A percentile compares a stretch with the other conserved stretches of the same genome.
phyloP scores from a whole-genome alignment of 2,329 filamentous ascomycete species.

The Endoconidiophora laricicola region DNA sequence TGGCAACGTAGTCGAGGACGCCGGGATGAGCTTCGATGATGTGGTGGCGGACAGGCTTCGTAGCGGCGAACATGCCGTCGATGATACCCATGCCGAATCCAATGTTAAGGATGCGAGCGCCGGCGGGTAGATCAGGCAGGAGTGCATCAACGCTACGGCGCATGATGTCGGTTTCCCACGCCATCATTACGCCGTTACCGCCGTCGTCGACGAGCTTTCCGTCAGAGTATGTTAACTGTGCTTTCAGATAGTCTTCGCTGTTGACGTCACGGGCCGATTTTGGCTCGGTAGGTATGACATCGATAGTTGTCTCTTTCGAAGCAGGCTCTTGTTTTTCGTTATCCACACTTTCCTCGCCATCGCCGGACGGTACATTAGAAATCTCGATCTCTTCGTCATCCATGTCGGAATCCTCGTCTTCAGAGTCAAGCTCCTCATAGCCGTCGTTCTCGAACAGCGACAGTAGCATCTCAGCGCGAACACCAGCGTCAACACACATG shows the following conservation, averaged over 20 bases:
- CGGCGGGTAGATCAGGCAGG: constrained; percentile 28
- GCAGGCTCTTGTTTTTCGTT: constrained; percentile 21
- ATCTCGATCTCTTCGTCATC: constrained; percentile 19
- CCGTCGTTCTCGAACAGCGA: constrained; percentile 51
- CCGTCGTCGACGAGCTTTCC: constrained; percentile 56
- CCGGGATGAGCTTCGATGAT: constrained; percentile 74
- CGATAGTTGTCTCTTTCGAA: constrained; percentile 18
- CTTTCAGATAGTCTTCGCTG: constrained; percentile 52
- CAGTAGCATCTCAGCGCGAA: constrained; percentile 76
- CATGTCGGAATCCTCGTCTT: constrained; percentile 27
- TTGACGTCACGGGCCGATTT: constrained; percentile 32
- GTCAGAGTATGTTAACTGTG: constrained; percentile 45
- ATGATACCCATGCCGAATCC: constrained; percentile 88
- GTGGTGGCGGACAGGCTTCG: constrained; percentile 54
- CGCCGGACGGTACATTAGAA: constrained; percentile 18
- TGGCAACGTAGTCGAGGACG: constrained; percentile 48
- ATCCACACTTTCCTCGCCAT: constrained; percentile 13
- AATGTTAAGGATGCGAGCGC: constrained; percentile 63
- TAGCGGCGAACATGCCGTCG: constrained; percentile 56
- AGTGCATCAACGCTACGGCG: constrained; percentile 54
- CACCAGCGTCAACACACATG: constrained; percentile 73
- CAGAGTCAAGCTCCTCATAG: constrained; percentile 56
- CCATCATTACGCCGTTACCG: constrained; percentile 84
- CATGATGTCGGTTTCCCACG: constrained; percentile 83
- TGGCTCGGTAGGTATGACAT: constrained; percentile 20